Percentiles rank a stretch among this genome's conserved stretches.
Conservation (phyloP, 148 eudicot species). For the Rhododendron ferrugineum region DNA sequence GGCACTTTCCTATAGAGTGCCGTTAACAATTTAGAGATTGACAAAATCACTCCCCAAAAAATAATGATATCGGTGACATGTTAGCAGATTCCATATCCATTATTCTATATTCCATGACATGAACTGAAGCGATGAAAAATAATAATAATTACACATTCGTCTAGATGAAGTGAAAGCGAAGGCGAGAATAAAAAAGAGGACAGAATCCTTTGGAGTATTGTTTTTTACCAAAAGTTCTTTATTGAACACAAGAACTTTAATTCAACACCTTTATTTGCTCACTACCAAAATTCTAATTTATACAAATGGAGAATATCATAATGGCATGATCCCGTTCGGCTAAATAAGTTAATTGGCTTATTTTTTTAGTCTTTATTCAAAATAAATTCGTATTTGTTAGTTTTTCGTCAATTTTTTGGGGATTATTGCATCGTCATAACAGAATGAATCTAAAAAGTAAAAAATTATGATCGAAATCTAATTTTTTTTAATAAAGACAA, state of each 20-base stretch:
- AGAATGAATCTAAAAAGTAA: too few species aligned
- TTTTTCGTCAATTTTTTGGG: too few species aligned
- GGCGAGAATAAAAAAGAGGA: background rate
- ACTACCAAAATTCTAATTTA: background rate
- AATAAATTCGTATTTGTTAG: too few species aligned
- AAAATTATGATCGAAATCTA: too few species aligned
- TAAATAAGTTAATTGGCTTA: too few species aligned
- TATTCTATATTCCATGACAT: background rate
- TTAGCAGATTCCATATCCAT: background rate
- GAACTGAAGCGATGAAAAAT: background rate
- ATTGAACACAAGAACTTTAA: background rate
- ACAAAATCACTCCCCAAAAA: too few species aligned
- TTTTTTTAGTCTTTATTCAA: too few species aligned
- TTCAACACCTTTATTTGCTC: background rate
- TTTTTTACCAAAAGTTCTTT: too few species aligned
- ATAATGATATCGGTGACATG: background rate
- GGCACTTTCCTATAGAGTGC: too few species aligned
- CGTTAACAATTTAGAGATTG: too few species aligned
- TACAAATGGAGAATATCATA: background rate
- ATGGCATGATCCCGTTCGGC: background rate
- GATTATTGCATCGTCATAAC: too few species aligned
- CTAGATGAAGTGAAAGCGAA: background rate
- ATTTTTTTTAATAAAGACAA: too few species aligned
- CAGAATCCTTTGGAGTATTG: background rate
- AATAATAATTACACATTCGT: background rate